Base-by-base conservation (phyloP, 2,329 filamentous ascomycete genomes). In the Scleromitrula shiraiana region DNA sequence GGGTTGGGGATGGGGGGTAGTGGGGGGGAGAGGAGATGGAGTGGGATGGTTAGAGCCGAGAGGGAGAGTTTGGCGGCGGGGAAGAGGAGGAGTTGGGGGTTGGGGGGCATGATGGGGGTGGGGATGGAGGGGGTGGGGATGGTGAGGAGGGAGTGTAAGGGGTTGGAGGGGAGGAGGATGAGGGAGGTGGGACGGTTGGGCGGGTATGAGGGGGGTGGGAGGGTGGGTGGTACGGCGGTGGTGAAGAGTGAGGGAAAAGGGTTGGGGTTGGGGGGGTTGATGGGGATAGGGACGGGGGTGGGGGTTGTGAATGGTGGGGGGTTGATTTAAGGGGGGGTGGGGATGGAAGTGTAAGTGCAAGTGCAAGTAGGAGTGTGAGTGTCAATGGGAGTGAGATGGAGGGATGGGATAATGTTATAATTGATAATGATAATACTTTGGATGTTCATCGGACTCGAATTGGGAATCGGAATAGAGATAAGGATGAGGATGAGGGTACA, bases 231-330 rank as follows among this genome's bases (percentile, higher is more conserved):
- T 15, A 33, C 10, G 12, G 20, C 38, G 32, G 39, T 45, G n/a
- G 41, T 40, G 6, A 49, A 26, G 46, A 49, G 23, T 9, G 24
- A 45, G 40, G 38, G 46, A 23, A 27, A 41, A 15, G 46, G 44
- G 3, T 30, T 24, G 14, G 29, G 46, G 9, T 14, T 49, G 40
- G 39, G 33, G 22, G 39, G 43, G 17, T 35, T n/a, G n/a, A n/a
- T n/a, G n/a, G n/a, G n/a, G n/a, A n/a, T n/a, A n/a, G n/a, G n/a
- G n/a, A n/a, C n/a, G n/a, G n/a, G n/a, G n/a, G 44, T 17, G 46
- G 26, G 8, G 46, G 33, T 0, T 40, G 46, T 24, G 46, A 20
- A 8, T 45, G 27, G 17, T 27, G 32, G 8, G 33, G 41, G 14
- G 23, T 37, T 15, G 32, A 23, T 20, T 29, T 19, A 23, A 37